These are phyloP conservation scores for Pythium graminicola DNA, from an alignment of 352 stramenopile species.

Conservation along the genomic window DNA sequence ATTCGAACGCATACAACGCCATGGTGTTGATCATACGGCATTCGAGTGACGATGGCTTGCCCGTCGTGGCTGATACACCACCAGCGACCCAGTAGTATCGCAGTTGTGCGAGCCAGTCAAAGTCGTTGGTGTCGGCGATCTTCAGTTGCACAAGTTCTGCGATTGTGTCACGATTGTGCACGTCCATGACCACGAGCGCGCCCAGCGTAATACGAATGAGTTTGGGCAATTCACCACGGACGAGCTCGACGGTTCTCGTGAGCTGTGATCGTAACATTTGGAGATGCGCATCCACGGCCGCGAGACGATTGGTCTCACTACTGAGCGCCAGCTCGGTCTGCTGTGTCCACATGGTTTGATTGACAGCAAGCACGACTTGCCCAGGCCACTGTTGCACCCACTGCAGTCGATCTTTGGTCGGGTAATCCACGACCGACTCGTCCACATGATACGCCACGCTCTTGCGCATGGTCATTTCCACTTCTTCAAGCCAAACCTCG, in stretches of 20 bases:
- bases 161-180: slow-evolving; percentile 94
- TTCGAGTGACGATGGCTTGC: slow-evolving; percentile 85
- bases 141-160: slow-evolving; percentile 87
- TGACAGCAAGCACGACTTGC: slow-evolving; percentile 88
- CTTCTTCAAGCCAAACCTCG: slow-evolving; percentile 92
- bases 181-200: slow-evolving; percentile 92
- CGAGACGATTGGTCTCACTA: slow-evolving; percentile 22
- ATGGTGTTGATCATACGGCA: slow-evolving; percentile 84
- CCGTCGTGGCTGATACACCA: slow-evolving; percentile 76
- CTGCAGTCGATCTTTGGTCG: slow-evolving; percentile 63
- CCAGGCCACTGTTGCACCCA: slow-evolving; percentile 93
- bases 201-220: slow-evolving; percentile 86
- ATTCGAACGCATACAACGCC: slow-evolving; percentile 94
- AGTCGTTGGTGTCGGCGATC: slow-evolving; percentile 83
- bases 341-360: slow-evolving; percentile 93
- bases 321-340: slow-evolving; percentile 80
- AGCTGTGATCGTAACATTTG: slow-evolving; percentile 75
- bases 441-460: slow-evolving; percentile 87
- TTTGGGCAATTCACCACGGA: slow-evolving; percentile 85
- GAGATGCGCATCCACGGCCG: slow-evolving; percentile 57
- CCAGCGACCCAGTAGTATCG: slow-evolving; percentile 92
- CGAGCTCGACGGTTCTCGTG: slow-evolving; percentile 90
- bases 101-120: slow-evolving; percentile 82
- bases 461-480: slow-evolving; percentile 90
- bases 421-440: slow-evolving; percentile 85